Percentiles rank a stretch among this genome's conserved stretches.
These are phyloP conservation scores for Acacia concinna DNA, from an alignment of 331 rosid species.

Conservation along the genomic window DNA sequence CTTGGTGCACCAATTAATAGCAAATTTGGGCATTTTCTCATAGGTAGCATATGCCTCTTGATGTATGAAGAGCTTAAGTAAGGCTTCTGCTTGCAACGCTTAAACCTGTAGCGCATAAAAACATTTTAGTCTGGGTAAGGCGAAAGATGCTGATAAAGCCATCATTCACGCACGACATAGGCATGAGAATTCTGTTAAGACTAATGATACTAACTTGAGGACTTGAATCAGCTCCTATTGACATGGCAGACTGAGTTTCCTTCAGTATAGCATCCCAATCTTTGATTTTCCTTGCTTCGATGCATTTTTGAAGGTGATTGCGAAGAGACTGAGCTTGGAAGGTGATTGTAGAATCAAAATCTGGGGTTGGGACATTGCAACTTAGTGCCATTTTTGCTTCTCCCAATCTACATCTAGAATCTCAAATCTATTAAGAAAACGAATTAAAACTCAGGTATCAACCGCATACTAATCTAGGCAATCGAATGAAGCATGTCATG, in stretches of 20 bases:
- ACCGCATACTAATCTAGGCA: not conserved
- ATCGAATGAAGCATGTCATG: not conserved
- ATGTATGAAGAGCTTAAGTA: slow-evolving; percentile 67
- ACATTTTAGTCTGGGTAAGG: slow-evolving; percentile 17
- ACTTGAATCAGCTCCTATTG: slow-evolving; percentile 71
- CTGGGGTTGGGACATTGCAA: slow-evolving; percentile 42
- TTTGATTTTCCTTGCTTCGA: slow-evolving; percentile 56
- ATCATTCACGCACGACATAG: not conserved
- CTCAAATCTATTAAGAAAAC: not conserved
- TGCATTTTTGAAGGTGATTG: slow-evolving; percentile 57
- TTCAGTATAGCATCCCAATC: slow-evolving; percentile 63
- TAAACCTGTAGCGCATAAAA: slow-evolving; percentile 47
- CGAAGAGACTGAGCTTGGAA: slow-evolving; percentile 56
- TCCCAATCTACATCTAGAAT: slow-evolving; percentile 61
- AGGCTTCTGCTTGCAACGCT: slow-evolving; percentile 87
- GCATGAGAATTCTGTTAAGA: not conserved
- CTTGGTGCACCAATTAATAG: slow-evolving; percentile 52
- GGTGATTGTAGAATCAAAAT: slow-evolving; percentile 35
- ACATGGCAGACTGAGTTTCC: slow-evolving; percentile 67
- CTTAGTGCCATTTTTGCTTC: slow-evolving; percentile 68
- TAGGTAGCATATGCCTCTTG: slow-evolving; percentile 65
- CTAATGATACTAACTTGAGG: slow-evolving; percentile 56
- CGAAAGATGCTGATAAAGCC: not conserved
- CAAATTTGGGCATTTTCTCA: slow-evolving; percentile 59
- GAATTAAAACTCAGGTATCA: not conserved